Conservation (phyloP, 2,329 filamentous ascomycete genomes). For the Phyllosticta citribraziliensis region DNA sequence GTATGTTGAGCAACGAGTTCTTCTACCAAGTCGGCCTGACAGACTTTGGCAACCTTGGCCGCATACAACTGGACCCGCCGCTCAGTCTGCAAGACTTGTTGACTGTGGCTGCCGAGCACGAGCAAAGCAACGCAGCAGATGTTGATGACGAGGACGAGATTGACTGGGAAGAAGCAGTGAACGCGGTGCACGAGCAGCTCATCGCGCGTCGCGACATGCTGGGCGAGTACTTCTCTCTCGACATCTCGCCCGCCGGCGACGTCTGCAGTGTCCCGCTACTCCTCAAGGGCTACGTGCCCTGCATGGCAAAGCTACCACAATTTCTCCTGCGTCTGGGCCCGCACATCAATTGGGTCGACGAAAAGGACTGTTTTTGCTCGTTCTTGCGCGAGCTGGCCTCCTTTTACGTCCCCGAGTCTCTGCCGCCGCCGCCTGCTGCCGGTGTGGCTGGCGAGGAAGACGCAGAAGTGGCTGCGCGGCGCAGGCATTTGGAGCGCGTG, state of each 20-base stretch:
- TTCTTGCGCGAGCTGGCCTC: constrained; percentile 80
- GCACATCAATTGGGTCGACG: constrained; percentile 74
- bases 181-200: constrained; percentile 57
- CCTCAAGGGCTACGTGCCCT: constrained; percentile 79
- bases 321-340: constrained; percentile 86
- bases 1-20: constrained; percentile 71
- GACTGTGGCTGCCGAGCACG: constrained; percentile 59
- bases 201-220: constrained; percentile 77
- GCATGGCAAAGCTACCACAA: constrained; percentile 73
- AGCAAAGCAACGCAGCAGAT: constrained; percentile 39
- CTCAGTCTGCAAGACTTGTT: constrained; percentile 64
- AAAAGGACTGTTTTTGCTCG: constrained; percentile 74
- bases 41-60: constrained; percentile 90
- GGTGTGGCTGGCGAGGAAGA: constrained; percentile 22
- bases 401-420: constrained; percentile 81
- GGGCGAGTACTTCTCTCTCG: constrained; percentile 81
- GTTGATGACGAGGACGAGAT: constrained; percentile 38
- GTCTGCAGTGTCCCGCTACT: constrained; percentile 73
- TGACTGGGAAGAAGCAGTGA: constrained; percentile 56
- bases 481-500: constrained; percentile 60
- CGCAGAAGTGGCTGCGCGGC: constrained; percentile 39
- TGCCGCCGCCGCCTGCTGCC: constrained; percentile 45
- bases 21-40: constrained; percentile 94
- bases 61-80: constrained; percentile 68
- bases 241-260: constrained; percentile 68